Conservation (phyloP, 495 filamentous ascomycete genomes). For the Aspergillus egyptiacus region DNA sequence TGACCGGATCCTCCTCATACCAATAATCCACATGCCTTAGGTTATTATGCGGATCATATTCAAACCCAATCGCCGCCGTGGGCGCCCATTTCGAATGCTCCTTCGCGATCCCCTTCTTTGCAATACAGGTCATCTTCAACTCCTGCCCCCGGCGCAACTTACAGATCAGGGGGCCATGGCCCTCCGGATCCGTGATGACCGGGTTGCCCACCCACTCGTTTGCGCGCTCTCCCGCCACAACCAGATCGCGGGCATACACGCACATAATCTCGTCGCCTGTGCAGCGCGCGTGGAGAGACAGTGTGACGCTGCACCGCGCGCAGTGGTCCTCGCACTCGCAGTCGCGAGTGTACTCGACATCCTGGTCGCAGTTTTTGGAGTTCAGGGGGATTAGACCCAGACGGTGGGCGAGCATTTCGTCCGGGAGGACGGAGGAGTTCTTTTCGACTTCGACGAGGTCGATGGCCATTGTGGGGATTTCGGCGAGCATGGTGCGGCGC, state of each 20-base stretch:
- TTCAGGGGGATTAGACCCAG: constrained; percentile 87
- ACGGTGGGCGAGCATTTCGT: constrained; percentile 92
- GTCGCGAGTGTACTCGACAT: constrained; percentile 83
- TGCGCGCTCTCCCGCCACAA: constrained; percentile 52
- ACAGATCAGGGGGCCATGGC: constrained; percentile 73
- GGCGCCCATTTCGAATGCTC: constrained; percentile 98
- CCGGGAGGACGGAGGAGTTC: constrained; percentile 90
- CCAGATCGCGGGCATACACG: constrained; percentile 82
- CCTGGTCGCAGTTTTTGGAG: constrained; percentile 72
- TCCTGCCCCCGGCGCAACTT: constrained; percentile 87
- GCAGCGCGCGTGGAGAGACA: constrained; percentile 78
- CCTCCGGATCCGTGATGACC: constrained; percentile 74
- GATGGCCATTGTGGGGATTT: constrained; percentile 92
- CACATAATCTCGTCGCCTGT: constrained; percentile 76
- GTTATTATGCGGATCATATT: constrained; percentile 97
- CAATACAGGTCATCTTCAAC: constrained; percentile 80
- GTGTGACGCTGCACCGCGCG: constrained; percentile 77
- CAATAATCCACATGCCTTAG: constrained; percentile 83
- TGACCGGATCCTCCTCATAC: constrained; percentile 78
- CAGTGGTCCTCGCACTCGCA: constrained; percentile 95
- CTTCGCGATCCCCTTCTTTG: constrained; percentile 97
- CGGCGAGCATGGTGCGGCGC: constrained; percentile 85
- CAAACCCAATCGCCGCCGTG: constrained; percentile 85
- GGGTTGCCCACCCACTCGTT: constrained; percentile 79
- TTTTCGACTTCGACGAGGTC: constrained; percentile 87